Evolutionary conservation across 2,329 filamentous ascomycete species (phyloP).

Genomic region (Fusarium sarcochroum): DNA sequence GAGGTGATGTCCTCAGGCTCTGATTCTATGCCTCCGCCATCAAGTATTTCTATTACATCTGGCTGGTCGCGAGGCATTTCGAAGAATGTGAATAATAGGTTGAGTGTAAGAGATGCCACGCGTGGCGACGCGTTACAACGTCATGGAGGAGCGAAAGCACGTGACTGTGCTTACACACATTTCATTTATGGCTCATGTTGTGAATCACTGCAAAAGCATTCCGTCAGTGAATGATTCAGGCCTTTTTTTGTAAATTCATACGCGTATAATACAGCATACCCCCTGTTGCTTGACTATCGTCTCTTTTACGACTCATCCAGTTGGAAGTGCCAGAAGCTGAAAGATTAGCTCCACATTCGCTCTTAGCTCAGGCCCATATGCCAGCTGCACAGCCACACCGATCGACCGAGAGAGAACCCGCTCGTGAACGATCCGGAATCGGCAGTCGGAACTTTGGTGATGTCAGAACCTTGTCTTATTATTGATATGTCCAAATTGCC

Average conservation of each 20-base stretch:
- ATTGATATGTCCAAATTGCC: not conserved
- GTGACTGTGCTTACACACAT: slow-evolving; percentile 24
- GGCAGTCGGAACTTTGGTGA: slow-evolving; percentile 17
- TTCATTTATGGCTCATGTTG: not conserved
- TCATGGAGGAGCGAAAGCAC: slow-evolving; percentile 42
- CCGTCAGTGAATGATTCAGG: not conserved
- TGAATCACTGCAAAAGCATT: not conserved
- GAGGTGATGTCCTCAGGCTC: slow-evolving; percentile 32
- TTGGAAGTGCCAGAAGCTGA: not conserved
- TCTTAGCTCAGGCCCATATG: not conserved
- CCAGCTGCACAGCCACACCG: slow-evolving; percentile 34
- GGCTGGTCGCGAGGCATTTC: slow-evolving; percentile 30
- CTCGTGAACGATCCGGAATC: slow-evolving; percentile 14
- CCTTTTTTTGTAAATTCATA: not conserved
- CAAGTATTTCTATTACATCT: slow-evolving; percentile 48
- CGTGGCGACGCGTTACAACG: slow-evolving; percentile 31
- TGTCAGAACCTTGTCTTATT: slow-evolving; percentile 10
- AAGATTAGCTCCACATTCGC: slow-evolving; percentile 4
- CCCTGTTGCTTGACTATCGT: not conserved
- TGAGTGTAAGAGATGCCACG: slow-evolving; percentile 19
- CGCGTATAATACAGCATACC: not conserved
- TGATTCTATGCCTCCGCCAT: slow-evolving; percentile 44
- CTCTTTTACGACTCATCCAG: not conserved
- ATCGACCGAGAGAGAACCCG: not conserved
- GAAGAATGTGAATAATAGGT: slow-evolving; percentile 2